Percentiles rank a stretch among this genome's conserved stretches.
Evolutionary conservation across 2,329 filamentous ascomycete genomes (phyloP).

Genomic region (Rhytidhysteron rufulum): DNA sequence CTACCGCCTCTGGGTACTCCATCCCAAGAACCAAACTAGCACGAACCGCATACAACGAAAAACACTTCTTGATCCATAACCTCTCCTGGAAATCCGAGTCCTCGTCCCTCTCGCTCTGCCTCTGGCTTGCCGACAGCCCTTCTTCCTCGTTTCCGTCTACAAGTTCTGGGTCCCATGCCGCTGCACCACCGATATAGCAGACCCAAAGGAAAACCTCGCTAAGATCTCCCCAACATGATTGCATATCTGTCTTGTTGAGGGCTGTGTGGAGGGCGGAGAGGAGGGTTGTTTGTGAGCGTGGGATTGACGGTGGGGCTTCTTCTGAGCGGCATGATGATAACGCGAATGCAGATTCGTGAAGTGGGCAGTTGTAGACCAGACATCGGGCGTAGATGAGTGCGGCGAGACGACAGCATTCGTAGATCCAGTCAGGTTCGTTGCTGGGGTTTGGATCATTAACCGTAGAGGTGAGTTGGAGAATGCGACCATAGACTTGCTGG

Average conservation of each 20-base stretch:
- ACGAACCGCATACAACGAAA: conserved; percentile 24
- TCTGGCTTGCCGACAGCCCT: too few relatives aligned
- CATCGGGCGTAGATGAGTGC: conserved; percentile 28
- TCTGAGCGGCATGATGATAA: not conserved
- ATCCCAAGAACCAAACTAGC: conserved; percentile 16
- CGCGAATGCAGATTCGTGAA: conserved; percentile 19
- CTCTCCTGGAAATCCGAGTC: conserved; percentile 5
- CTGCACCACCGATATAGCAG: conserved; percentile 26
- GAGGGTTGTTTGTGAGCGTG: not conserved
- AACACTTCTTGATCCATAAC: conserved; percentile 28
- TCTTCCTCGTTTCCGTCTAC: too few relatives aligned
- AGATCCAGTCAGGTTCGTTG: conserved; percentile 27
- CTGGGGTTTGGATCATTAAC: too few relatives aligned
- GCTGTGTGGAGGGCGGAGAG: conserved; percentile 6
- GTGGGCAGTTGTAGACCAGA: conserved; percentile 21
- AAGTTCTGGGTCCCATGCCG: conserved; percentile 14
- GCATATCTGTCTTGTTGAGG: conserved; percentile 19
- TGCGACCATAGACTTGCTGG: too few relatives aligned
- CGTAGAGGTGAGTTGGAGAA: too few relatives aligned
- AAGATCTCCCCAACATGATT: conserved; percentile 21
- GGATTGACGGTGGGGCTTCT: not conserved
- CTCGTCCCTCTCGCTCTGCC: conserved; percentile 9
- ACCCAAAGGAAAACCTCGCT: conserved; percentile 29
- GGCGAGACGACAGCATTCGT: conserved; percentile 29
- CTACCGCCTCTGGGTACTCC: conserved; percentile 16